Conservation (phyloP, 208 protist species). For the Trypanosoma lewisi region DNA sequence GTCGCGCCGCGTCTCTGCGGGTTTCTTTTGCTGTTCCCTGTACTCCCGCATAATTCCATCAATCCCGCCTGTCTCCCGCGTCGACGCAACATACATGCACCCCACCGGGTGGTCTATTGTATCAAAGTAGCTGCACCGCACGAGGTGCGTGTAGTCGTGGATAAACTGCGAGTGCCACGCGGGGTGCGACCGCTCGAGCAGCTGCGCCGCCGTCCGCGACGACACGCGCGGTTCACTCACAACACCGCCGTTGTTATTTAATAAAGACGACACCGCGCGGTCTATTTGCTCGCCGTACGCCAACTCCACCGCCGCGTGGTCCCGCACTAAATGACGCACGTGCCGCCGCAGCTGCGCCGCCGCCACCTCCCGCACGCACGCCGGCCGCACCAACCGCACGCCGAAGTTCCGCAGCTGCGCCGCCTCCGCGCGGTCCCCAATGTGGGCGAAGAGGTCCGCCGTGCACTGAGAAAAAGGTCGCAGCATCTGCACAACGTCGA, state of each 20-base stretch:
- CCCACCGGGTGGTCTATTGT: constrained; percentile 82
- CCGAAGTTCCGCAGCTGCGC: constrained; percentile 50
- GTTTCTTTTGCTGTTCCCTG: constrained; percentile 34
- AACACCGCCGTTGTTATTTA: constrained; percentile 29
- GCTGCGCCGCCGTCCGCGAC: constrained; percentile 17
- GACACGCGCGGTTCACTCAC: constrained; percentile 11
- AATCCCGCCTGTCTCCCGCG: constrained; percentile 43
- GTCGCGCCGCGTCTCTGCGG: constrained; percentile 34
- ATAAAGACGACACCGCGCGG: constrained; percentile 31
- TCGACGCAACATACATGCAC: constrained; percentile 58
- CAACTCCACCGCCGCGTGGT: constrained; percentile 45
- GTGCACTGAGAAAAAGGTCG: constrained; percentile 55
- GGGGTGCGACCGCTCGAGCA: constrained; percentile 62
- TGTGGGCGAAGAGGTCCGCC: constrained; percentile 36
- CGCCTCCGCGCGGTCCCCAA: constrained; percentile 53
- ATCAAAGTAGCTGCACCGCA: constrained; percentile 71
- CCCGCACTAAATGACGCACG: constrained; percentile 38
- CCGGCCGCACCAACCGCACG: constrained; percentile 60
- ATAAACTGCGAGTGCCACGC: constrained; percentile 61
- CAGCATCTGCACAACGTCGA: constrained; percentile 72
- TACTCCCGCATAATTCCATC: constrained; percentile 55
- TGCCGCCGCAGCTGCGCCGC: constrained; percentile 27
- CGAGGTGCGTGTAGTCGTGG: constrained; percentile 49
- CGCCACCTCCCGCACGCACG: constrained; percentile 53
- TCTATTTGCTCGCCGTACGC: constrained; percentile 81